phyloP scores from a whole-genome alignment of 805 yeast species.

The Lipomyces chichibuensis region DNA sequence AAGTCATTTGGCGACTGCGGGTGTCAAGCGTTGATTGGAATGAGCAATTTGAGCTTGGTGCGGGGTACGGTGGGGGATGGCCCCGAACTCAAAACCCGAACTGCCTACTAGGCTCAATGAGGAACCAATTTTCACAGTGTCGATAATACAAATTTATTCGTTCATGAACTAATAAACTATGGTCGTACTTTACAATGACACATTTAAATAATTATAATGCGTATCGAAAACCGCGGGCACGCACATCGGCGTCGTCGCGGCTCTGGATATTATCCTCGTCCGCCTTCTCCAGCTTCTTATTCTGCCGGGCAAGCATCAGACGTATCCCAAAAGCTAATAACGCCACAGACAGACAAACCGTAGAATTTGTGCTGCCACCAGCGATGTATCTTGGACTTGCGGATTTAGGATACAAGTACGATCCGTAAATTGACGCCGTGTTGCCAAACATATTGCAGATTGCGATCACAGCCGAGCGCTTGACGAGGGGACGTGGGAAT shows the following conservation, averaged over 20 bases:
- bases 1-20: background rate
- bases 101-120: no score
- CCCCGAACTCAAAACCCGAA: no score
- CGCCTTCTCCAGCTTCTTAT: constrained; percentile 21
- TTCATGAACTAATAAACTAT: no score
- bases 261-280: constrained; percentile 16
- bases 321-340: constrained; percentile 16
- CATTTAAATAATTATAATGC: constrained; percentile 1
- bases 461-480: constrained; percentile 26
- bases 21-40: no score
- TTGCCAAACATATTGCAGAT: constrained; percentile 27
- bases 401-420: constrained; percentile 14
- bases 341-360: constrained; percentile 11
- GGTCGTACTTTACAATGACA: background rate
- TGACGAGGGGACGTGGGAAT: constrained; percentile 27
- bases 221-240: constrained; percentile 20
- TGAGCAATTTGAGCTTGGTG: no score
- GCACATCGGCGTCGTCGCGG: constrained; percentile 2
- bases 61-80: no score
- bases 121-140: no score
- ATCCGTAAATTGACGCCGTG: constrained; percentile 20
- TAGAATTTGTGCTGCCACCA: constrained; percentile 29
- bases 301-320: constrained; percentile 16
- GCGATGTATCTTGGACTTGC: constrained; percentile 25
- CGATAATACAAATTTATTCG: no score